A percentile compares a stretch with the other conserved stretches of the same genome.
Evolutionary conservation across 2,329 filamentous ascomycete genomes (phyloP).

Genomic region (Fusarium penzigii): DNA sequence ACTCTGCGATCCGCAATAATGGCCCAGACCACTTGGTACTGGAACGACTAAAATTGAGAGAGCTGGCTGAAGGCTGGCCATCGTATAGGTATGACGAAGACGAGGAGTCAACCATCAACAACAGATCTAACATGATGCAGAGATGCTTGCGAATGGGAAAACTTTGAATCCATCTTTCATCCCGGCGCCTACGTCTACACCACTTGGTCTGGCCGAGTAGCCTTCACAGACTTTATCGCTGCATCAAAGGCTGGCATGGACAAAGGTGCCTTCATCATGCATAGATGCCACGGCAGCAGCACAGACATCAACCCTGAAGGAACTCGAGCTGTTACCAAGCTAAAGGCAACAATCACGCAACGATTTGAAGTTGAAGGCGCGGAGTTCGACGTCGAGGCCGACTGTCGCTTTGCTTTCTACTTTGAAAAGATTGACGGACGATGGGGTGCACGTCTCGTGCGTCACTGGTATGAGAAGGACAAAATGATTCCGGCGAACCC

Average conservation of each 20-base stretch:
- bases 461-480: conserved; percentile 55
- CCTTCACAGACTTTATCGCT: conserved; percentile 41
- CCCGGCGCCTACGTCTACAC: conserved; percentile 50
- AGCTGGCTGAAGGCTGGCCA: conserved; percentile 52
- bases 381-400: conserved; percentile 47
- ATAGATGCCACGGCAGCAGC: conserved; percentile 43
- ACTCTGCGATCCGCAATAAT: conserved; percentile 46
- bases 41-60: conserved; percentile 48
- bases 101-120: background rate
- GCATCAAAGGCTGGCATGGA: conserved; percentile 42
- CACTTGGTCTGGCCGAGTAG: conserved; percentile 49
- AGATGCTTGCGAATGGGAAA: conserved; percentile 54
- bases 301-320: conserved; percentile 43
- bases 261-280: conserved; percentile 45
- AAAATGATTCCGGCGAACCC: conserved; percentile 48
- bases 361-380: conserved; percentile 43
- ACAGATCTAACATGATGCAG: conserved; percentile 19
- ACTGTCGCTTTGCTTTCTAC: conserved; percentile 49
- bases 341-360: conserved; percentile 53
- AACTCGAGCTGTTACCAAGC: conserved; percentile 46
- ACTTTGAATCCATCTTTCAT: conserved; percentile 52
- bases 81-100: conserved; percentile 46
- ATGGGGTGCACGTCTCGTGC: conserved; percentile 46
- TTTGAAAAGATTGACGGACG: conserved; percentile 40
- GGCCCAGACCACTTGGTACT: conserved; percentile 44